These are phyloP conservation scores for Collariella sp. DNA, from an alignment of 495 filamentous ascomycete species.

Conservation along the genomic window DNA sequence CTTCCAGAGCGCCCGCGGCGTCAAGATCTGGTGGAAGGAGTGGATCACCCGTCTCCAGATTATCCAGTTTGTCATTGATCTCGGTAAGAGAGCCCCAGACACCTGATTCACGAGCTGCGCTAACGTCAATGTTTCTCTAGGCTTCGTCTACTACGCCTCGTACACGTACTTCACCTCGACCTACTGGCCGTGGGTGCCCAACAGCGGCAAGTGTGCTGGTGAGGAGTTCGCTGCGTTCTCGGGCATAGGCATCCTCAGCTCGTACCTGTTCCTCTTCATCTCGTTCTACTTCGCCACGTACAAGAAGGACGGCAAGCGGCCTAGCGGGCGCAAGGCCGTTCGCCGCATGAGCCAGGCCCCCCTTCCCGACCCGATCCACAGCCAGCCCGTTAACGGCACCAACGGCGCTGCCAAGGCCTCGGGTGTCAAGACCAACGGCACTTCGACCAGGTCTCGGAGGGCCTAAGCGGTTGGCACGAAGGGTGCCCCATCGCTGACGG, in stretches of 20 bases:
- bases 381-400: constrained; percentile 10
- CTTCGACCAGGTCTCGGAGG: constrained; percentile 48
- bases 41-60: constrained; percentile 85
- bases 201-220: constrained; percentile 76
- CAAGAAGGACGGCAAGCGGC: constrained; percentile 68
- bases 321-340: constrained; percentile 48
- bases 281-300: constrained; percentile 98
- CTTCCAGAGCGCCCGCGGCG: constrained; percentile 75
- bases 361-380: constrained; percentile 41
- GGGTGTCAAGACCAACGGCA: constrained; percentile 43
- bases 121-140: constrained; percentile 33
- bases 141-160: constrained; percentile 91
- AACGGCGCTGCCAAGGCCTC: constrained; percentile 35
- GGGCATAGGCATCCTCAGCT: constrained; percentile 82
- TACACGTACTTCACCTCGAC: constrained; percentile 90
- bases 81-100: constrained; percentile 49
- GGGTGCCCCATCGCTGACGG: neutral
- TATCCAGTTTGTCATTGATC: constrained; percentile 70
- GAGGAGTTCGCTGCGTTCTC: constrained; percentile 96
- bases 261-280: constrained; percentile 96
- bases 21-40: constrained; percentile 85
- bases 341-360: constrained; percentile 47
- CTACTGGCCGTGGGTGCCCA: constrained; percentile 83
- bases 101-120: neutral
- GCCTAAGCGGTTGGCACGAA: constrained; percentile 35